These are phyloP conservation scores for Candida montana DNA, from an alignment of 805 yeast genomes.

Conservation along the genomic window DNA sequence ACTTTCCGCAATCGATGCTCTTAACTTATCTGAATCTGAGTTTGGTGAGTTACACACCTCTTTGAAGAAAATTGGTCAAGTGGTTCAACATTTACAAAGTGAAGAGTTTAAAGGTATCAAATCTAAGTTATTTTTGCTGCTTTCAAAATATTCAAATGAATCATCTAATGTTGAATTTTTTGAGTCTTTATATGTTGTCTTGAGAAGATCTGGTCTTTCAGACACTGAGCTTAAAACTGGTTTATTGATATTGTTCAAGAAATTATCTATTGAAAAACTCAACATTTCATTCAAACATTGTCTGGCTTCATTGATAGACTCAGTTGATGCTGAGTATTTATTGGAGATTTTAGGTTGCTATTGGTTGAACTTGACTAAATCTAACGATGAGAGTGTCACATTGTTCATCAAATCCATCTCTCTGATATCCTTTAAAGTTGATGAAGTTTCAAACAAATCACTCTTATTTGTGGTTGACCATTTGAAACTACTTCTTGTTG, in stretches of 20 bases:
- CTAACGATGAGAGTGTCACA: constrained; percentile 3
- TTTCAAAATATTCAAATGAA: constrained; percentile 16
- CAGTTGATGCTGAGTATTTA: constrained; percentile 13
- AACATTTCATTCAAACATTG: constrained; percentile 16
- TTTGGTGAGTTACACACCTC: constrained; percentile 8
- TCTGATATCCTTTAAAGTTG: constrained; percentile 2
- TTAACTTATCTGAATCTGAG: constrained; percentile 12
- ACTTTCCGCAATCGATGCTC: constrained; percentile 24
- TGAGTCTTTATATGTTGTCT: constrained; percentile 30
- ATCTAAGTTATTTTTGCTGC: constrained; percentile 26
- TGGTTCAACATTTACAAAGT: constrained; percentile 7
- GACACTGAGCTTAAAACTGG: constrained; percentile 19
- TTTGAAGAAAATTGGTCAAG: constrained; percentile 11
- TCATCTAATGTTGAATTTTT: constrained; percentile 23
- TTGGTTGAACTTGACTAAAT: constrained; percentile 9
- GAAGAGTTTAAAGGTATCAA: constrained; percentile 13
- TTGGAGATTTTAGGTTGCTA: constrained; percentile 21
- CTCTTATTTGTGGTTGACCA: constrained; percentile 7
- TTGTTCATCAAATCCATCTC: constrained; percentile 19
- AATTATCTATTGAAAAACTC: constrained; percentile 3
- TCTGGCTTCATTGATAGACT: constrained; percentile 17
- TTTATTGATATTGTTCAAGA: constrained; percentile 13
- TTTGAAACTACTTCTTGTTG: constrained; percentile 40
- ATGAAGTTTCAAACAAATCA: not conserved
- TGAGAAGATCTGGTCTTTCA: constrained; percentile 23